Evolutionary conservation across 164 flowering plant genomes (phyloP).

Genomic region (Umbilicus rupestris): DNA sequence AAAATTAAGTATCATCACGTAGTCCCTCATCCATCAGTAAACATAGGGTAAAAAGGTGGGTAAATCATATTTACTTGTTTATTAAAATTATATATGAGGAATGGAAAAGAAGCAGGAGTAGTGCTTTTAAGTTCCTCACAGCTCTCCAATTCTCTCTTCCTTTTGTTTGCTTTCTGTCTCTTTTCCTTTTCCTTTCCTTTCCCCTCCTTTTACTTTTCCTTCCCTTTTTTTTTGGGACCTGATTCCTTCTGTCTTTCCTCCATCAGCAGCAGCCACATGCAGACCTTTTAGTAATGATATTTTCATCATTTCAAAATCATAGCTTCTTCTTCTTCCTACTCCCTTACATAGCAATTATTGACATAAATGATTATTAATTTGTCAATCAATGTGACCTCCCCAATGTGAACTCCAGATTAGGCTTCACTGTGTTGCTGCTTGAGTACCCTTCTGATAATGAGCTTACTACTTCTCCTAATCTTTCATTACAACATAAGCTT

Average conservation of each 20-base stretch:
- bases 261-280: background rate
- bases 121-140: background rate
- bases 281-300: background rate
- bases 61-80: constrained; percentile 1
- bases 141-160: background rate
- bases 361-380: background rate
- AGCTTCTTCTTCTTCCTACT: background rate
- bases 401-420: constrained; percentile 4
- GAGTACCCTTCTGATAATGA: constrained; percentile 6
- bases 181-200: background rate
- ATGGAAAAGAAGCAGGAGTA: background rate
- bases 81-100: background rate
- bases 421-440: background rate
- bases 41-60: background rate
- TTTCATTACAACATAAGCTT: background rate
- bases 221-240: background rate
- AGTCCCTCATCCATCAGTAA: background rate
- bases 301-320: constrained; percentile 1
- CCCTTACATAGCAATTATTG: background rate
- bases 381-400: constrained; percentile 3
- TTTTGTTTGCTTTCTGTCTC: background rate
- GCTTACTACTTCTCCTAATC: constrained; percentile 7
- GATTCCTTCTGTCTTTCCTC: background rate
- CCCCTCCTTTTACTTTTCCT: background rate
- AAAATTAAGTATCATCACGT: background rate